phyloP scores from a whole-genome alignment of 2,329 filamentous ascomycete genomes.

The Aspergillus carbonarius region DNA sequence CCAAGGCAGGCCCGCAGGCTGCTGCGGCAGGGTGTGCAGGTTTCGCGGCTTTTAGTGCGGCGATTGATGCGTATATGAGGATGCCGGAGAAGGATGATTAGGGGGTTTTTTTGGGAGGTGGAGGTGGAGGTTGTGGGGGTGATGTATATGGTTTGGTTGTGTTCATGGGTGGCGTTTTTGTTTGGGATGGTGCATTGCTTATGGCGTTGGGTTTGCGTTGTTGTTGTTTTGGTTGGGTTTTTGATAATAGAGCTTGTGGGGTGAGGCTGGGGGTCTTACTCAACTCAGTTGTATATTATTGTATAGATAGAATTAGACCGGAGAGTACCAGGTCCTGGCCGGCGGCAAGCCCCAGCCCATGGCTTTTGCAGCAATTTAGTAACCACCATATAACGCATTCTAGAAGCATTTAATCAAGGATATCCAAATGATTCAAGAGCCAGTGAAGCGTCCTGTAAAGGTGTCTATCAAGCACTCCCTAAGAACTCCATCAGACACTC shows the following conservation, averaged over 20 bases:
- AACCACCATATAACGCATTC: too few species aligned
- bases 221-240: neutral
- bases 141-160: neutral
- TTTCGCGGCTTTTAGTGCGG: slow-evolving; percentile 88
- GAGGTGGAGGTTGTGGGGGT: neutral
- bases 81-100: slow-evolving; percentile 55
- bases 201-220: neutral
- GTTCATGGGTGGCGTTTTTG: neutral
- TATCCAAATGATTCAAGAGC: too few species aligned
- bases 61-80: slow-evolving; percentile 89
- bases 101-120: neutral
- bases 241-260: neutral
- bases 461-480: too few species aligned
- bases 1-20: slow-evolving; percentile 85
- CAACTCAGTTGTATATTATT: neutral
- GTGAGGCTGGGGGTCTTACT: neutral
- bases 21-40: slow-evolving; percentile 83
- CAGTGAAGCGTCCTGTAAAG: too few species aligned
- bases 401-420: too few species aligned
- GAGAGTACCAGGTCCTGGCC: too few species aligned
- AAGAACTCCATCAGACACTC: too few species aligned
- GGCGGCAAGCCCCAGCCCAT: too few species aligned
- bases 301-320: neutral
- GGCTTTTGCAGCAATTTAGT: too few species aligned
- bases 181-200: neutral